These are phyloP conservation scores for Castanea crenata DNA, from an alignment of 306 rosid species.

Conservation along the genomic window DNA sequence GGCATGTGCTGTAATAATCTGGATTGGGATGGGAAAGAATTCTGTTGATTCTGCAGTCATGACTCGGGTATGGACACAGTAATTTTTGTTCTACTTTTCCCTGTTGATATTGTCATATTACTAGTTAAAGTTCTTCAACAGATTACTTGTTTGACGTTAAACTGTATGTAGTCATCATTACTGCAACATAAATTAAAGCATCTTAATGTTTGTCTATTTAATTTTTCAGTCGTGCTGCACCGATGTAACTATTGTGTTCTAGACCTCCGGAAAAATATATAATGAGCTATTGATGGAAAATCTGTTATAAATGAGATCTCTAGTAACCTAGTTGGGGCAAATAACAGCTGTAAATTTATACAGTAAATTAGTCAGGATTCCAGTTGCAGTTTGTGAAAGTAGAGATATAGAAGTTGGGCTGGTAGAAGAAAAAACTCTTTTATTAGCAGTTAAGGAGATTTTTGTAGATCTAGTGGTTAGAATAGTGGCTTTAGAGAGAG, in stretches of 20 bases:
- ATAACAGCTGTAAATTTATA: not conserved
- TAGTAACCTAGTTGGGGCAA: not conserved
- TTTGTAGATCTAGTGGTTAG: not conserved
- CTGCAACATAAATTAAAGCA: not conserved
- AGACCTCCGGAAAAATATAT: constrained; percentile 1
- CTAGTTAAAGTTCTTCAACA: not conserved
- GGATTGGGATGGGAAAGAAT: constrained; percentile 75
- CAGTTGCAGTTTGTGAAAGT: not conserved
- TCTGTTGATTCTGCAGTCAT: constrained; percentile 65
- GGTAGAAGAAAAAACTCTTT: not conserved
- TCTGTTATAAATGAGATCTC: not conserved
- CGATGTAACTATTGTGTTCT: not conserved
- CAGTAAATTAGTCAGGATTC: not conserved
- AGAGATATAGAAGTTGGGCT: not conserved
- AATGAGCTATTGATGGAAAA: not conserved
- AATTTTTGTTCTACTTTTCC: constrained; percentile 13
- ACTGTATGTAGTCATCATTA: not conserved
- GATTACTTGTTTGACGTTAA: not conserved
- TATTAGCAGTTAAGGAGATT: not conserved
- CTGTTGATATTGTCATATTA: constrained; percentile 6
- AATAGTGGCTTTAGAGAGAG: not conserved
- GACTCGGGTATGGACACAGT: constrained; percentile 59
- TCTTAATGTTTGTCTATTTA: not conserved
- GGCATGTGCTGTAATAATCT: constrained; percentile 72
- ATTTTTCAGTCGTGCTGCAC: not conserved